Percentiles rank a stretch among this genome's conserved stretches.
Conservation (phyloP, 495 filamentous ascomycete genomes). For the Lophiostoma macrostomum region DNA sequence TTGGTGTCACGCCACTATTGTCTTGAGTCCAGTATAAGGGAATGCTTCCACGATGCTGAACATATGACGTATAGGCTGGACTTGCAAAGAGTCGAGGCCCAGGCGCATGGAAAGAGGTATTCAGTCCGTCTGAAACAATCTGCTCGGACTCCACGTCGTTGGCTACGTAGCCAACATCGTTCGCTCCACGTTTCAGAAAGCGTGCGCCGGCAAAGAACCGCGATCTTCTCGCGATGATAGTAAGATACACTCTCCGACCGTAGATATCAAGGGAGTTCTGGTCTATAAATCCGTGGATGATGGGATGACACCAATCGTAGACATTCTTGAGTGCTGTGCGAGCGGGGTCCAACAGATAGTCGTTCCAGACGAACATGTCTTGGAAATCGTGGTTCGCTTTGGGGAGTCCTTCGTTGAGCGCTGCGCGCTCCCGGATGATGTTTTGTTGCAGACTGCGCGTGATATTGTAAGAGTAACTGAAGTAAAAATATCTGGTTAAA, state of each 20-base stretch:
- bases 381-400: constrained; percentile 66
- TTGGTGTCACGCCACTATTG: constrained; percentile 89
- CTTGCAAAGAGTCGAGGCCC: constrained; percentile 82
- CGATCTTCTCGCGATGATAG: constrained; percentile 87
- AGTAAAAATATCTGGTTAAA: constrained; percentile 88
- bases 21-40: constrained; percentile 98
- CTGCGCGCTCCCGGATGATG: constrained; percentile 74
- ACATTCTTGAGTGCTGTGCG: constrained; percentile 66
- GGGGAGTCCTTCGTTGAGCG: constrained; percentile 59
- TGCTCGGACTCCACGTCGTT: constrained; percentile 99
- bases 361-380: constrained; percentile 97
- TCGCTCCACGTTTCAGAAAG: constrained; percentile 91
- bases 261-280: constrained; percentile 50
- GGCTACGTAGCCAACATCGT: constrained; percentile 93
- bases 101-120: constrained; percentile 92
- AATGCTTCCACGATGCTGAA: constrained; percentile 95
- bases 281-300: constrained; percentile 95
- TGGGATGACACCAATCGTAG: constrained; percentile 93
- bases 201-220: constrained; percentile 91
- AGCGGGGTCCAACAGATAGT: constrained; percentile 79
- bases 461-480: constrained; percentile 97
- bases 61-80: constrained; percentile 90
- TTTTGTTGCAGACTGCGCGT: constrained; percentile 91
- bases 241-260: constrained; percentile 82
- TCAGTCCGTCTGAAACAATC: constrained; percentile 89